Evolutionary conservation across 176 grass and related monocot species (phyloP), one percentile per base, ranked within the genome.

Genomic region (Poa annua): DNA sequence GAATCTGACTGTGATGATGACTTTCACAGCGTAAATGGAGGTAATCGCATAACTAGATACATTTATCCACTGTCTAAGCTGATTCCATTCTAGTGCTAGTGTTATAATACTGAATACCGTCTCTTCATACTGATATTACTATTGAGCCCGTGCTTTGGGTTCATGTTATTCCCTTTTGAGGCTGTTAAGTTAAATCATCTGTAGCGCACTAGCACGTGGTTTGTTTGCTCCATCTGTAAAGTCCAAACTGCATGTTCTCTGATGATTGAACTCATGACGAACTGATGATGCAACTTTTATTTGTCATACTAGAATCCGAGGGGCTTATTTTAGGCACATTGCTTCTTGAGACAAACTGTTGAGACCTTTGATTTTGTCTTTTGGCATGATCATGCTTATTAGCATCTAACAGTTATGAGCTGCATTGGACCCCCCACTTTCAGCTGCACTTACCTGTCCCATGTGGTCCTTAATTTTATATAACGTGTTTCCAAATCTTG

Each of bases 21-120:
- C 86, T 99, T 99, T 54, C 93, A 85, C 81, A 99, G 96, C 42
- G 87, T 99, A 36, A 99, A 99, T 81, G 96, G 96, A 96, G 96
- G 96, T 96, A 90, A 76, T 67, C 20, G 59, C 74, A 79, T 32
- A 38, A 20, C 7, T 79, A 19, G 24, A 59, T 49, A 82, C 64
- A 38, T 19, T 66, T 57, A 49, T 47, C 44, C 41, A 26, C 38
- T 49, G 6, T 82, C 17, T 56, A 75, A 55, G 32, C 39, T 7
- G 62, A 52, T 67, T 85, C 52, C 67, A 64, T 22, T 63, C 12
- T 65, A 71, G 45, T 20, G 26, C 36, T 85, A n/a, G 22, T 33
- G 38, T 63, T 78, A 24, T 34, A 63, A 53, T 71, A 16, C 71
- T 70, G 33, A 71, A 54, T 53, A 19, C 20, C 36, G 14, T 17